Conservation (phyloP, 805 yeast genomes). For the Metschnikowia hibisci region DNA sequence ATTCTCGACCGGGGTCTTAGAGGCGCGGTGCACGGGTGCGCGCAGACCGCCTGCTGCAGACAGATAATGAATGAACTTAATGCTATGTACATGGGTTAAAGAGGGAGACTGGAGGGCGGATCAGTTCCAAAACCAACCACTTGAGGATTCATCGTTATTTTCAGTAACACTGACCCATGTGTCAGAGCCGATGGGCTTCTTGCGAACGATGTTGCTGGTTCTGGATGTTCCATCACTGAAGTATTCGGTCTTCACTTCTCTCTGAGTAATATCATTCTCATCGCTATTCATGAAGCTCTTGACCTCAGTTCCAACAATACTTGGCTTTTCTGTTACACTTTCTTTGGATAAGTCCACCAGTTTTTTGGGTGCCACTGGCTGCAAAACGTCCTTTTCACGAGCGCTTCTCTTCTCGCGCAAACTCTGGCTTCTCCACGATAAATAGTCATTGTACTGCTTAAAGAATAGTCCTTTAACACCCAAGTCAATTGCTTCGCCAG, state of each 20-base stretch:
- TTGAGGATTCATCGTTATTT: conserved; percentile 15
- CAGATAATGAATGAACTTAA: not conserved
- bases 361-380: not conserved
- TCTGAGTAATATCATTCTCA: conserved; percentile 26
- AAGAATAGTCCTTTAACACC: conserved; percentile 60
- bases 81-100: not conserved
- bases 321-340: not conserved
- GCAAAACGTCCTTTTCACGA: not conserved
- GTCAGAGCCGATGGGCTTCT: conserved; percentile 32
- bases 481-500: conserved; percentile 26
- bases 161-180: conserved; percentile 33
- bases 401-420: conserved; percentile 33
- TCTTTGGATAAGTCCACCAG: not conserved
- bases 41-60: not conserved
- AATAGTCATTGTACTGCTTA: conserved; percentile 56
- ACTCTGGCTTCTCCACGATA: conserved; percentile 62
- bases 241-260: conserved; percentile 31
- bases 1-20: not conserved
- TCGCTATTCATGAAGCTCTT: conserved; percentile 25
- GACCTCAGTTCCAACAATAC: conserved; percentile 28
- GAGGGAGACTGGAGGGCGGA: not conserved
- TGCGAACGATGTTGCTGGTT: conserved; percentile 27
- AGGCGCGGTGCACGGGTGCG: conserved; percentile 2
- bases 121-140: conserved; percentile 26
- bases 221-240: conserved; percentile 36